A percentile compares a stretch with the other conserved stretches of the same genome.
Evolutionary conservation across 2,329 filamentous ascomycete species (phyloP).

Genomic region (Xylaria sp.): DNA sequence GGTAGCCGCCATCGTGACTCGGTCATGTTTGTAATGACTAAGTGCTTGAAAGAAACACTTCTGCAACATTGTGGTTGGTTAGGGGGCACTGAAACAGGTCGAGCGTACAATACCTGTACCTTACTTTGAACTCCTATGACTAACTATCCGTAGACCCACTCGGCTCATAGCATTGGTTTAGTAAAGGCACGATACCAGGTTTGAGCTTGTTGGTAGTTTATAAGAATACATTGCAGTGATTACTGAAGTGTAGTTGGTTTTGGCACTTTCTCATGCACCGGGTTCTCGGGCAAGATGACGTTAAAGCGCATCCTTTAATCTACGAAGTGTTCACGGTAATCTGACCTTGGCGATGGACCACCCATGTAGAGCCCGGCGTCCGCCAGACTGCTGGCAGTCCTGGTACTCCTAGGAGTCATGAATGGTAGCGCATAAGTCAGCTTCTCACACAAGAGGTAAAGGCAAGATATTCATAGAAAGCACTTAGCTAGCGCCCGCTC

Average conservation of each 20-base stretch:
- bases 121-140: constrained; percentile 6
- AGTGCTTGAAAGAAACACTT: constrained; percentile 14
- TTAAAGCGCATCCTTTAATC: constrained; percentile 2
- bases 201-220: not conserved
- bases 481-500: not conserved
- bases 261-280: not conserved
- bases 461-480: constrained; percentile 20
- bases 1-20: not conserved
- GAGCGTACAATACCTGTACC: not conserved
- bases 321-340: not conserved
- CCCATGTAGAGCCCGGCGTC: constrained; percentile 4
- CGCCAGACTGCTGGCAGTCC: not conserved
- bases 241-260: not conserved
- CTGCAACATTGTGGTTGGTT: constrained; percentile 1
- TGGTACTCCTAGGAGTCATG: no score
- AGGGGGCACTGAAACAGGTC: constrained; percentile 2
- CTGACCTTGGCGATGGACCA: not conserved
- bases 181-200: not conserved
- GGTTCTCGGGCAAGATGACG: not conserved
- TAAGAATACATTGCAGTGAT: not conserved
- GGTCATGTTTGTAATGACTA: constrained; percentile 16
- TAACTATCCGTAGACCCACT: not conserved
- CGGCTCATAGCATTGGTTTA: constrained; percentile 5
- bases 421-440: not conserved
- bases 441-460: not conserved